Base-by-base conservation (phyloP, 202 grass and related monocot genomes). In the Bolboschoenoplectus hybrid region DNA sequence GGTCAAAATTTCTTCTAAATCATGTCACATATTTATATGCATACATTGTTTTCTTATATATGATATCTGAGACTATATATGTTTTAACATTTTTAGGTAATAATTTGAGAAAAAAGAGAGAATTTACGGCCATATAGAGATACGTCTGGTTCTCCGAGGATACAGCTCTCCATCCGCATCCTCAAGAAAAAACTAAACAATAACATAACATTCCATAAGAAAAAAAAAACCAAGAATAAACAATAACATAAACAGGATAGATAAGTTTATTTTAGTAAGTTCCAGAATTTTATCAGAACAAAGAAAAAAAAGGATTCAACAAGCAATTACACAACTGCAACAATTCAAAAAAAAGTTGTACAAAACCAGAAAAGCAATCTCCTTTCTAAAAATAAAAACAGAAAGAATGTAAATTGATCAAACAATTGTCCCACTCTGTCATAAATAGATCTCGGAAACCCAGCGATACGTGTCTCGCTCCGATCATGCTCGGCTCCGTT, bases 131-230 rank as follows among this genome's bases (percentile, higher is more conserved):
- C 80, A 53, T 47, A 92, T 52, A 35, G 81, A 85, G 50, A 85
- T 89, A 16, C 88, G 81, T 9, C 72, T 80, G 16, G 86, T 90
- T 78, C 94, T 92, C 74, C 88, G 81, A 47, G 85, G 78, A 64
- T 49, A 60, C 40, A 78, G 26, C 52, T 77, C 78, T 17, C 84
- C 17, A 45, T 91, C 77, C 64, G 83, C 87, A 41, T 68, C 86
- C 90, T 92, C 2, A 39, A 77, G 38, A 56, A 34, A 26, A 14
- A 4, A 70, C 4, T 32, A 32, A 34, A 63, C 1, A n/a, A 16
- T 2, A 61, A 19, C 1, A 20, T 61, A 61, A 20, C n/a, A 61
- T 61, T 14, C 2, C 26, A 26, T 26, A 26, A 26, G 26, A 26
- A 26, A 50, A 55, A 52, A 52, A 52, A 35, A 64, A 26, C 26